phyloP scores from a whole-genome alignment of 768 basidiomycete genomes.

The Boletus barrowsii region DNA sequence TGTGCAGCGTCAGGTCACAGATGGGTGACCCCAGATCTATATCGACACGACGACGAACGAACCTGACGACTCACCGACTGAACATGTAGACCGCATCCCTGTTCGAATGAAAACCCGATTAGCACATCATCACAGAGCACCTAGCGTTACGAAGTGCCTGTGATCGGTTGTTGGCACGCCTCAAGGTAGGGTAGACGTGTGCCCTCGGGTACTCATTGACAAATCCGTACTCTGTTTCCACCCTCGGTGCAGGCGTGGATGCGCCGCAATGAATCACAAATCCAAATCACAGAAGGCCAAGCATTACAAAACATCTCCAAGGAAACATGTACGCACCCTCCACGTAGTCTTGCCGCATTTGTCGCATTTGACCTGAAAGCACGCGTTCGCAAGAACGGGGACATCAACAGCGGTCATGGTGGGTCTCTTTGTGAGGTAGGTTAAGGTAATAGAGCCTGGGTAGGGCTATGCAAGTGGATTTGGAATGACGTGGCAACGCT shows the following conservation, averaged over 20 bases:
- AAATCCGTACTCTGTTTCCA: constrained; percentile 13
- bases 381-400: constrained; percentile 46
- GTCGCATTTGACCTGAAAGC: constrained; percentile 55
- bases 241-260: constrained; percentile 15
- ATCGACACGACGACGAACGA: constrained; percentile 11
- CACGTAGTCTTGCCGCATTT: constrained; percentile 70
- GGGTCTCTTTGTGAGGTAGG: constrained; percentile 22
- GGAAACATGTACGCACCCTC: constrained; percentile 47
- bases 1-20: constrained; percentile 2
- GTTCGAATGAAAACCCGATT: constrained; percentile 11
- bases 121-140: constrained; percentile 5
- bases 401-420: constrained; percentile 22
- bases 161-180: constrained; percentile 2
- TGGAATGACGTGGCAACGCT: constrained; percentile 20
- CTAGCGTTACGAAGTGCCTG: background rate
- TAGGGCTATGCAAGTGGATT: constrained; percentile 10
- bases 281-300: constrained; percentile 6
- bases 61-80: constrained; percentile 48
- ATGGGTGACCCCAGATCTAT: constrained; percentile 17
- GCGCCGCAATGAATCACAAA: constrained; percentile 16
- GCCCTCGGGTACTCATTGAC: constrained; percentile 7
- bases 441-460: constrained; percentile 34
- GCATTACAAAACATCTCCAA: constrained; percentile 23
- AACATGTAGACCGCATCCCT: constrained; percentile 73
- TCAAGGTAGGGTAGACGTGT: constrained; percentile 16